Base-by-base conservation (phyloP, 345 rosid genomes). In the Rhizophora apiculata region DNA sequence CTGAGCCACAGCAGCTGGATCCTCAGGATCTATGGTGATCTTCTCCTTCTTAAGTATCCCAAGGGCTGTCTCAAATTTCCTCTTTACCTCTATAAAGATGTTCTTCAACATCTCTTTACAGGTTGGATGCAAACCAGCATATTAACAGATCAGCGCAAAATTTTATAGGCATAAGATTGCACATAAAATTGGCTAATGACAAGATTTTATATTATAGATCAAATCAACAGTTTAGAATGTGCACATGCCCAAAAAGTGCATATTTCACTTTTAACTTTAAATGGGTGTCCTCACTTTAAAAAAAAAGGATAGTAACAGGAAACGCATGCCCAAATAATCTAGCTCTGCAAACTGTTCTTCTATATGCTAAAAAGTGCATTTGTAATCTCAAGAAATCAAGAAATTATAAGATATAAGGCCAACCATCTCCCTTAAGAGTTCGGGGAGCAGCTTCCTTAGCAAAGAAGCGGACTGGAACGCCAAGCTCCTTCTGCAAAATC, bases 21-120 rank as follows among this genome's bases (percentile, higher is more conserved):
- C 93, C 39, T 90, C 88, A 21, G 99, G 98, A 67, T 68, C 91
- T 65, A 96, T 87, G 75, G 90, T 90, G 83, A 96, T 92, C 79
- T 90, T 92, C 79, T 96, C 99, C 87, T 88, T 86, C 21, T 86
- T 82, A 68, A 92, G 81, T 74, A 92, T 65, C 60, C 92, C 98
- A 52, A 96, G 68, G 26, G 98, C 98, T 3, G 87, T 81, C 80
- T 87, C 91, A 64, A 84, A 96, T 62, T 96, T 92, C 67, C 83
- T 84, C 87, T 89, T 90, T 63, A 96, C 84, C 3, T 92, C 99
- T 76, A 84, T 68, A 77, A 89, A 96, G 78, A 96, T 82, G 77
- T 84, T 81, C 91, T 96, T 96, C 88, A 96, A 74, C 93, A 92
- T 86, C 86, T 87, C 99, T 95, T 55, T 77, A 62, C 57, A 34